Evolutionary conservation across 2,329 filamentous ascomycete genomes (phyloP), one percentile per base, ranked within the genome.

Genomic region (Penicillium freii): DNA sequence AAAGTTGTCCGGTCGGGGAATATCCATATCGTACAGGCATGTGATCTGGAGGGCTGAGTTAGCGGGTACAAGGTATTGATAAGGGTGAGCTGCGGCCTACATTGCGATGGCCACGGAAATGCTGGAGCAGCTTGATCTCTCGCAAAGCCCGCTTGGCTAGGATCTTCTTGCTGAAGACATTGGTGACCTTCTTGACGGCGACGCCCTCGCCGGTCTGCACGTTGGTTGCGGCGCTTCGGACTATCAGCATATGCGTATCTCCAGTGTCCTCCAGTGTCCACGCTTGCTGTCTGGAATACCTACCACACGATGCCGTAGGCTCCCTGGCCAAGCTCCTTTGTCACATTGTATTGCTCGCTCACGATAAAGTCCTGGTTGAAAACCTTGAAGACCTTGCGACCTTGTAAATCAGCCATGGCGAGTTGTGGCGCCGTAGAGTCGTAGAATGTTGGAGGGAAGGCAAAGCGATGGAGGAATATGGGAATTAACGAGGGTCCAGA

Each of bases 151-250:
- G 90, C 87, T 99, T 99, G 70, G 94, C 94, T 66, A 99, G 84
- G 68, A 99, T 99, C 86, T 97, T 97, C 82, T 99, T 99, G 84
- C 92, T 97, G 79, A 99, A 99, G 70, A 99, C 93, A 89, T 99
- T 99, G 81, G 94, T 99, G 75, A 99, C 91, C 80, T 99, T 99
- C 80, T 99, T 99, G 82, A 99, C 94, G 70, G 94, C 94, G 62
- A 99, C 92, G 40, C 93, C 92, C 75, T 99, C 94, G 71, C 87
- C 88, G 33, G 90, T 95, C 76, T 92, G 87, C 73, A 87, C 88
- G 82, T 97, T 97, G 65, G 91, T 90, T 55, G 94, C 94, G 59
- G 94, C 93, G 77, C 92, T 96, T 62, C 42, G 61, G 56, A 45
- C 21, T 44, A 19, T 33, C 25, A 46, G 25, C 29, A 23, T 11